Conservation (phyloP, 306 rosid species). For the Benincasa hispida region DNA sequence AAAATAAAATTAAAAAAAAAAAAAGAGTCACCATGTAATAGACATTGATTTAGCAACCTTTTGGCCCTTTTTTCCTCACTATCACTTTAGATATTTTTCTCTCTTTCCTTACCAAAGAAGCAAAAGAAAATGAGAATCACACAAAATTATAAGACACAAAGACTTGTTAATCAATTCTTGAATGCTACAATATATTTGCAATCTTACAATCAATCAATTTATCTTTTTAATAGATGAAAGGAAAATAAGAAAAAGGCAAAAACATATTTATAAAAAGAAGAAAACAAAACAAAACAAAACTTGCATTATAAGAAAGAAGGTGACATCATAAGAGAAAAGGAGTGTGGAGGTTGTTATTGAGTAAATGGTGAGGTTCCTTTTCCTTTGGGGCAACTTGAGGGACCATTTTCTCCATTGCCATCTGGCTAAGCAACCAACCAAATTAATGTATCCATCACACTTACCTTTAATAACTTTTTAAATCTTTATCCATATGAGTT, state of each 20-base stretch:
- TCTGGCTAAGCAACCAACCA: not conserved
- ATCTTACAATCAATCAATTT: not conserved
- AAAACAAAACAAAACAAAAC: not conserved
- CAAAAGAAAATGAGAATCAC: no score
- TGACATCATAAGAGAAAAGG: not conserved
- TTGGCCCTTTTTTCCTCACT: not conserved
- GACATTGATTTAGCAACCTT: not conserved
- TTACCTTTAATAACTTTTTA: not conserved
- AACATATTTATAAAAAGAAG: not conserved
- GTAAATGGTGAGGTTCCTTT: slow-evolving; percentile 3
- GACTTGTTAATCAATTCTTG: no score
- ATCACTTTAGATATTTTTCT: no score
- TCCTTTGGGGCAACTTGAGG: not conserved
- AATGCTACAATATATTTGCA: not conserved
- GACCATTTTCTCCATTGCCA: slow-evolving; percentile 2
- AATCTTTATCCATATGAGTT: not conserved
- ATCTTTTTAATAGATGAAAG: not conserved
- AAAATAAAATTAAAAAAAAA: no score
- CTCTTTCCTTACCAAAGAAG: no score
- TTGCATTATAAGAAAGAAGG: slow-evolving; percentile 2
- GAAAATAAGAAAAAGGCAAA: not conserved
- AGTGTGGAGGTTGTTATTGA: not conserved
- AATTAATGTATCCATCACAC: not conserved
- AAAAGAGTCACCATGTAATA: no score
- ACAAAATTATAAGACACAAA: no score